Percentiles rank a stretch among this genome's conserved stretches.
Evolutionary conservation across 2,329 filamentous ascomycete genomes (phyloP).

Genomic region (Fusarium annulatum): DNA sequence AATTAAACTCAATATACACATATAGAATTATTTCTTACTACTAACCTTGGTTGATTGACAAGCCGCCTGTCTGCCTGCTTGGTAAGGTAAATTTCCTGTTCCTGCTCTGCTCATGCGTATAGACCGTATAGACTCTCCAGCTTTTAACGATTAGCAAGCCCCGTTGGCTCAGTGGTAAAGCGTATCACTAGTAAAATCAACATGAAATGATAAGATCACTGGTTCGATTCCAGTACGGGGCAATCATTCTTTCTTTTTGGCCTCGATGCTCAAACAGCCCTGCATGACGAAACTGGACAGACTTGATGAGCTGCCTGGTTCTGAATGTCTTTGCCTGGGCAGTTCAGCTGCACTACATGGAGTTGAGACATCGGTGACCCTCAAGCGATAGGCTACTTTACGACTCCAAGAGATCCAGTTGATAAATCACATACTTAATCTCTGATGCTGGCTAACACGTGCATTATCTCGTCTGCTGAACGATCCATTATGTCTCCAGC

Average conservation of each 20-base stretch:
- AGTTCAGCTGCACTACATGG: too few relatives aligned
- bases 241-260: background rate
- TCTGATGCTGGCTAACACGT: too few relatives aligned
- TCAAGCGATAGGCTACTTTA: too few relatives aligned
- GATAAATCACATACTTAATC: too few relatives aligned
- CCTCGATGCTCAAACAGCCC: too few relatives aligned
- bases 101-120: background rate
- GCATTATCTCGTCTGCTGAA: too few relatives aligned
- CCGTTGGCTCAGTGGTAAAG: constrained; percentile 15
- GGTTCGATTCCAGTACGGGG: constrained; percentile 11
- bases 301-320: too few relatives aligned
- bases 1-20: rapidly evolving
- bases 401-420: too few relatives aligned
- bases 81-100: background rate
- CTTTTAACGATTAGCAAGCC: background rate
- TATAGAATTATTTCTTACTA: background rate
- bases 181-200: constrained; percentile 15
- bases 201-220: constrained; percentile 5
- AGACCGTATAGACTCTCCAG: rapidly evolving
- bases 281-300: too few relatives aligned
- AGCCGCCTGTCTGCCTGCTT: background rate
- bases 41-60: background rate
- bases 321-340: too few relatives aligned
- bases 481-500: too few relatives aligned
- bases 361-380: too few relatives aligned